Percentiles rank a stretch among this genome's conserved stretches.
These are phyloP conservation scores for Ceratocystis smalleyi DNA, from an alignment of 2,329 filamentous ascomycete genomes.

Conservation along the genomic window DNA sequence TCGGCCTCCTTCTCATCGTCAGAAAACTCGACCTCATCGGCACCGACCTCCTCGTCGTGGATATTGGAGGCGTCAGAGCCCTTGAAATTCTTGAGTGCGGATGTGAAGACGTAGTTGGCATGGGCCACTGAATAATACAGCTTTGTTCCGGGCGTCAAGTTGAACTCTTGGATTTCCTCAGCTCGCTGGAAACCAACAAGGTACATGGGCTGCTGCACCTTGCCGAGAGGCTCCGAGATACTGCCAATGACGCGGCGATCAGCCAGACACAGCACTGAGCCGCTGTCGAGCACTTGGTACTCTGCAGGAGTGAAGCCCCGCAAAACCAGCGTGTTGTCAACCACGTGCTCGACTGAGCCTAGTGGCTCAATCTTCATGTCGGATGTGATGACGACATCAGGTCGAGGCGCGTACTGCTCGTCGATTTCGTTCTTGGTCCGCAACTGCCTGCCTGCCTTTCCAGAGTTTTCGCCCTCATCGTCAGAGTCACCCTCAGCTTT, in stretches of 20 bases:
- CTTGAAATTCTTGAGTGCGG: conserved; percentile 62
- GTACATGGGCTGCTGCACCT: conserved; percentile 75
- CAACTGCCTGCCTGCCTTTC: conserved; percentile 31
- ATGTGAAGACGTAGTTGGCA: conserved; percentile 73
- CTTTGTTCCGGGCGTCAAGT: conserved; percentile 50
- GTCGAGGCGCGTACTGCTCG: conserved; percentile 52
- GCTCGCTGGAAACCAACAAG: conserved; percentile 58
- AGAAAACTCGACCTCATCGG: conserved; percentile 85
- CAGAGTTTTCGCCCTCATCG: conserved; percentile 42
- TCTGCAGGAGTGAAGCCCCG: conserved; percentile 65
- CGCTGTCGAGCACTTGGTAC: conserved; percentile 68
- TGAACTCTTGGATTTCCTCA: conserved; percentile 50
- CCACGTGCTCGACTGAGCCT: conserved; percentile 58
- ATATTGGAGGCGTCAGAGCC: conserved; percentile 90
- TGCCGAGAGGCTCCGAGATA: conserved; percentile 72
- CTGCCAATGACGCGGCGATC: conserved; percentile 64
- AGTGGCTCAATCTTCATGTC: conserved; percentile 65
- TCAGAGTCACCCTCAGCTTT: conserved; percentile 64
- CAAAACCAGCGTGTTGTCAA: conserved; percentile 66
- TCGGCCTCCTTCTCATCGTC: conserved; percentile 90
- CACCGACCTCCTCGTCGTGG: conserved; percentile 76
- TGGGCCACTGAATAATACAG: conserved; percentile 66
- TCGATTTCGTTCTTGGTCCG: conserved; percentile 68
- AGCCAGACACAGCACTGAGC: conserved; percentile 66
- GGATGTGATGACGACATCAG: conserved; percentile 59